A percentile compares a stretch with the other conserved stretches of the same genome.
These are phyloP conservation scores for Porphyridium purpureum DNA, from an alignment of 23 red algal species.

Conservation along the genomic window DNA sequence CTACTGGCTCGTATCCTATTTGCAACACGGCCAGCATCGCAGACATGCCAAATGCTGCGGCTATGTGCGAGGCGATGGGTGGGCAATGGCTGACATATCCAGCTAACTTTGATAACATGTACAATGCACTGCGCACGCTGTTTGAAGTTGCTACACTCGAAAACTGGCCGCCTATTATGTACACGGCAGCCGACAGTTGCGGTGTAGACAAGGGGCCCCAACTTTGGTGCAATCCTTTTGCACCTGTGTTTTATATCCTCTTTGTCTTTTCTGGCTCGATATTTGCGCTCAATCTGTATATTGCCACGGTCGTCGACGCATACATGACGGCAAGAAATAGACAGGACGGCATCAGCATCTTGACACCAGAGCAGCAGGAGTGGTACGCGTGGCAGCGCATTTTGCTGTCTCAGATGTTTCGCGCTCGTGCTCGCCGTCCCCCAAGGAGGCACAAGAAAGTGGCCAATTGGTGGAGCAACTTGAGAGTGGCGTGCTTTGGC, in stretches of 20 bases:
- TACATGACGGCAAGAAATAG: not conserved
- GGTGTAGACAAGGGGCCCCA: not conserved
- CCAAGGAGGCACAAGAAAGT: no score
- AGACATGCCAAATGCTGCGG: not conserved
- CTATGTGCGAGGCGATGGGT: not conserved
- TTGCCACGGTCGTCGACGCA: not conserved
- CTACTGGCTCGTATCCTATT: no score
- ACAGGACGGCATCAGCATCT: not conserved
- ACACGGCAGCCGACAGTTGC: not conserved
- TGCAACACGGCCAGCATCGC: no score
- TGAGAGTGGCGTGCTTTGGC: no score
- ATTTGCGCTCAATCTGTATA: not conserved
- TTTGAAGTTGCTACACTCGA: not conserved
- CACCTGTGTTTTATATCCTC: not conserved
- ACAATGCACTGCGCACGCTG: not conserved
- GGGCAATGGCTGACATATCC: not conserved
- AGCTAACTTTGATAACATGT: not conserved
- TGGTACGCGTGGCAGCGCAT: not conserved
- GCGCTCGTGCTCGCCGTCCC: no score
- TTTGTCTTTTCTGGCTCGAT: not conserved
- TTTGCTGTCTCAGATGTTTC: not conserved
- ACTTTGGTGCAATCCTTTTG: not conserved
- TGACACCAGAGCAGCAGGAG: not conserved
- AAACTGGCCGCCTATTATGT: not conserved
- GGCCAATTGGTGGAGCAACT: no score